Conservation (phyloP, 306 rosid genomes). For the Begonia fuchsioides region DNA sequence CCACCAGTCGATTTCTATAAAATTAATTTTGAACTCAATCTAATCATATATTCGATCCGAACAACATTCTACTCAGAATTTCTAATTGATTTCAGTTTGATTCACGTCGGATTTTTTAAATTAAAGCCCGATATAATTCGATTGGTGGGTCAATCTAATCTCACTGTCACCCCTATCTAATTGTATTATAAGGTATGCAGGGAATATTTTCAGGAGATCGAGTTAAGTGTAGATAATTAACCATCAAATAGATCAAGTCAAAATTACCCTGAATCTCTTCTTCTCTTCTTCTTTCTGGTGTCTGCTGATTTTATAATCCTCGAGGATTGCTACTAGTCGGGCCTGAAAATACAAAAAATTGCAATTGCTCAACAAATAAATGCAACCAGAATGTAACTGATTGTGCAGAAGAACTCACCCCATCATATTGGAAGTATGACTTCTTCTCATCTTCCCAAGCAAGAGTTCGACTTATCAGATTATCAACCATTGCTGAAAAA, state of each 20-base stretch:
- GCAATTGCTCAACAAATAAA: neutral
- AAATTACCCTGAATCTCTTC: conserved; percentile 58
- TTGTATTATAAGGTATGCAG: no score
- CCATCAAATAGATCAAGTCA: neutral
- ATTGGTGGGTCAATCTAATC: no score
- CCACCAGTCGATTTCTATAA: no score
- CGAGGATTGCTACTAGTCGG: conserved; percentile 65
- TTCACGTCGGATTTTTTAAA: no score
- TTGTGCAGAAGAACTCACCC: conserved; percentile 41
- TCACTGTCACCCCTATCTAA: no score
- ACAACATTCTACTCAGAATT: no score
- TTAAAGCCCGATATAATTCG: no score
- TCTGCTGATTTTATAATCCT: conserved; percentile 81
- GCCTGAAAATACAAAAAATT: conserved; percentile 27
- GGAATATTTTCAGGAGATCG: no score
- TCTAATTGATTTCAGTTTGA: no score
- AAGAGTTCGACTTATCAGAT: conserved; percentile 56
- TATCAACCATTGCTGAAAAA: conserved; percentile 75
- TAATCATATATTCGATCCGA: no score
- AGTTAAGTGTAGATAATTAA: no score
- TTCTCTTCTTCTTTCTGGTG: conserved; percentile 79
- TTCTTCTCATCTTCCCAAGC: conserved; percentile 82
- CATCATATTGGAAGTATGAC: conserved; percentile 61
- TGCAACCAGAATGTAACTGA: conserved; percentile 3
- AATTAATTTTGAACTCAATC: no score